Conservation (phyloP, 495 filamentous ascomycete species). For the Xylaria sp. region DNA sequence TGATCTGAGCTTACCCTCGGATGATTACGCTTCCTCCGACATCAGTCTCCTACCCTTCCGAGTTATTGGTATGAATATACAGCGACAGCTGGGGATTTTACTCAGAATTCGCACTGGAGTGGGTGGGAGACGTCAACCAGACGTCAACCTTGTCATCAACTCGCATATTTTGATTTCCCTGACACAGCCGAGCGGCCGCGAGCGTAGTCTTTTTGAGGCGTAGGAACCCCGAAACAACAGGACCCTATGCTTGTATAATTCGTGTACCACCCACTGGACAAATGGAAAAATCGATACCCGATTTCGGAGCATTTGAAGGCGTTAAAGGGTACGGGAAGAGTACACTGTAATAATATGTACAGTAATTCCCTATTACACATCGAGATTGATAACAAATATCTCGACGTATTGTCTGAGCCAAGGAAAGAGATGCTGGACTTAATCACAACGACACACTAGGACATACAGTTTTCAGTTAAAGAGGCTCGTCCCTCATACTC, state of each 20-base stretch:
- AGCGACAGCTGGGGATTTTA: not conserved
- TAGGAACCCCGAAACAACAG: not conserved
- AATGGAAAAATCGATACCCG: conserved; percentile 21
- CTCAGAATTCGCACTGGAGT: not conserved
- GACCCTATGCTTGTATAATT: not conserved
- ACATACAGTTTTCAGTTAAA: not conserved
- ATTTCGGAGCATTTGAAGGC: not conserved
- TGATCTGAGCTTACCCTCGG: not conserved
- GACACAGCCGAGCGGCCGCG: not conserved
- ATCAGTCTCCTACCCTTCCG: not conserved
- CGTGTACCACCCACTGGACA: conserved; percentile 11
- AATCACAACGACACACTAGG: not conserved
- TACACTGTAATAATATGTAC: not conserved
- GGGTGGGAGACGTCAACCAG: not conserved
- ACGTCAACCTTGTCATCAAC: not conserved
- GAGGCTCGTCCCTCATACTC: not conserved
- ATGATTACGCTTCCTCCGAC: not conserved
- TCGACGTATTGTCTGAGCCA: not conserved
- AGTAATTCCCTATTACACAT: conserved; percentile 15
- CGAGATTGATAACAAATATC: conserved; percentile 1
- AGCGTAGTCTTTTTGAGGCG: not conserved
- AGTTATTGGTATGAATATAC: no score
- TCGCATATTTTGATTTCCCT: not conserved
- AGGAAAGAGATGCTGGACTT: not conserved
- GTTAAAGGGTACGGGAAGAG: not conserved